These are phyloP conservation scores for Lasiosphaeria miniovina DNA, from an alignment of 495 filamentous ascomycete genomes.

Conservation along the genomic window DNA sequence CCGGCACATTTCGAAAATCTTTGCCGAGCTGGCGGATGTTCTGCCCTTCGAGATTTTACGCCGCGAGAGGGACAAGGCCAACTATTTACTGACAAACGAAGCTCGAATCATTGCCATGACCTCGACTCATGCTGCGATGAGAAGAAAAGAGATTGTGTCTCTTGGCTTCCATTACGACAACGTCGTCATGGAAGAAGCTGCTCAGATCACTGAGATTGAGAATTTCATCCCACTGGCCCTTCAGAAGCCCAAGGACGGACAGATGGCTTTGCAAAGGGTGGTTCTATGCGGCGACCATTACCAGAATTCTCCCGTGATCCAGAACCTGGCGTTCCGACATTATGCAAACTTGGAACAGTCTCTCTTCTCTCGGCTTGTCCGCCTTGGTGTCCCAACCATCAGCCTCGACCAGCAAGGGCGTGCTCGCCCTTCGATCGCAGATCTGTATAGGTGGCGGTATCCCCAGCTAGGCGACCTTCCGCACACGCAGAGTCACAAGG, in stretches of 20 bases:
- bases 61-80: constrained; percentile 82
- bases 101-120: constrained; percentile 98
- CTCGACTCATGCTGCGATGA: constrained; percentile 97
- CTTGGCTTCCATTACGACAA: constrained; percentile 98
- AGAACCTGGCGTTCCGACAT: constrained; percentile 92
- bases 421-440: constrained; percentile 78
- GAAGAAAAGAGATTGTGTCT: constrained; percentile 81
- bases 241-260: constrained; percentile 73
- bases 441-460: constrained; percentile 94
- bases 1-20: constrained; percentile 85
- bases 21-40: constrained; percentile 89
- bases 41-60: constrained; percentile 92
- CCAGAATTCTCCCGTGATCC: constrained; percentile 94
- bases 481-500: constrained; percentile 58
- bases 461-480: constrained; percentile 75
- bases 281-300: constrained; percentile 94
- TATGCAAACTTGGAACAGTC: constrained; percentile 96
- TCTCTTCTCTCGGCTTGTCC: constrained; percentile 85
- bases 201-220: constrained; percentile 96
- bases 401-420: constrained; percentile 91
- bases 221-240: constrained; percentile 92
- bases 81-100: constrained; percentile 92
- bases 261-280: constrained; percentile 76
- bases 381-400: constrained; percentile 85
- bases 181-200: constrained; percentile 97